Percentiles rank a stretch among this genome's conserved stretches.
Evolutionary conservation across 2,329 filamentous ascomycete species (phyloP).

Genomic region (Trichoderma sp.): DNA sequence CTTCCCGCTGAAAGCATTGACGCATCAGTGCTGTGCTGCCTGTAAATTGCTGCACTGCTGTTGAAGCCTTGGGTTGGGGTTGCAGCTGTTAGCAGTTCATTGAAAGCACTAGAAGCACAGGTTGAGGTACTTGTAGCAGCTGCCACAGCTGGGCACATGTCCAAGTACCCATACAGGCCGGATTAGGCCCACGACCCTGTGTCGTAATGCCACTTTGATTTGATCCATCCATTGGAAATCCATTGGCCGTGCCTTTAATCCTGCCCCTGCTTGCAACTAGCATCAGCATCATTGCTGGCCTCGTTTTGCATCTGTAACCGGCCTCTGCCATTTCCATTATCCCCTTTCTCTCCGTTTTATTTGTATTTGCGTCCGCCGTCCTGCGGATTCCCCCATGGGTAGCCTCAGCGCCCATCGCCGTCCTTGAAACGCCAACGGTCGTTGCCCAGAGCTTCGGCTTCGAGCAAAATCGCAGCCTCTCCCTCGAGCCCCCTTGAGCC

Average conservation of each 20-base stretch:
- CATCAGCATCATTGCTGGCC: slow-evolving; percentile 7
- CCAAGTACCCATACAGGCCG: not conserved
- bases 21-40: not conserved
- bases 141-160: not conserved
- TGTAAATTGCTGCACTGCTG: not conserved
- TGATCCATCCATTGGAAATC: not conserved
- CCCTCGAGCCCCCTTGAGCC: slow-evolving; percentile 1
- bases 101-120: not conserved
- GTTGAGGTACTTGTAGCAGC: not conserved
- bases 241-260: not conserved
- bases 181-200: slow-evolving; percentile 10
- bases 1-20: not conserved
- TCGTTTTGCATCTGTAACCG: not conserved
- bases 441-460: slow-evolving; percentile 16
- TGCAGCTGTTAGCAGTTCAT: not conserved
- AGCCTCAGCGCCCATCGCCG: slow-evolving; percentile 7
- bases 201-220: not conserved
- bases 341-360: not conserved
- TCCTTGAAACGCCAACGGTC: slow-evolving; percentile 7
- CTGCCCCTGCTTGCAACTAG: slow-evolving; percentile 1
- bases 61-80: not conserved
- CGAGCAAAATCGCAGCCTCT: not conserved
- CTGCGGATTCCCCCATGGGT: slow-evolving; percentile 19
- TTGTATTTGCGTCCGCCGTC: not conserved
- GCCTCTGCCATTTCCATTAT: not conserved